phyloP scores from a whole-genome alignment of 2,329 filamentous ascomycete species.

The Sordariomycetes sp. region DNA sequence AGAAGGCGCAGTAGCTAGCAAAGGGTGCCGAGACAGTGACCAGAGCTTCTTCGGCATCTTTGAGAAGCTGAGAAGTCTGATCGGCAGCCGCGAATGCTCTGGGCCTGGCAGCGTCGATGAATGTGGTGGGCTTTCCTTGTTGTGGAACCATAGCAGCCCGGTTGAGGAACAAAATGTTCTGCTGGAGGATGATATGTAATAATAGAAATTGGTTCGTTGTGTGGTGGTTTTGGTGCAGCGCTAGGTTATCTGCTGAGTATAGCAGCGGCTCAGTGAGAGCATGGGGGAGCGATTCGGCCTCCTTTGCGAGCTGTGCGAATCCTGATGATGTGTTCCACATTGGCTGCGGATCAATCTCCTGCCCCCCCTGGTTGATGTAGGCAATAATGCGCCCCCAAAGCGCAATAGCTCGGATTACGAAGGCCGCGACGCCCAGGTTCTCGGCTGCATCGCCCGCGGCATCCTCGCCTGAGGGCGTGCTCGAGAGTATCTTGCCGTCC shows the following conservation, averaged over 20 bases:
- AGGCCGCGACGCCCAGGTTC: constrained; percentile 92
- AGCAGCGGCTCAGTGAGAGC: constrained; percentile 62
- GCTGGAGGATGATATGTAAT: constrained; percentile 81
- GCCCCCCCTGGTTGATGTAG: constrained; percentile 85
- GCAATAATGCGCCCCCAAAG: constrained; percentile 86
- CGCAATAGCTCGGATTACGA: constrained; percentile 75
- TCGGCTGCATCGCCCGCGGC: constrained; percentile 56
- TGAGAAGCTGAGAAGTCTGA: constrained; percentile 74
- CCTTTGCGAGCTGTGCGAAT: constrained; percentile 60
- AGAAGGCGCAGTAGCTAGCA: constrained; percentile 88
- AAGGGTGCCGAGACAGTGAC: constrained; percentile 84
- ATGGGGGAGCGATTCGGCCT: constrained; percentile 61
- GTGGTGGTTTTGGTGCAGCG: constrained; percentile 73
- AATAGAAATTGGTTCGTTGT: constrained; percentile 90
- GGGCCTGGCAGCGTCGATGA: constrained; percentile 65
- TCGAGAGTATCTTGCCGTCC: constrained; percentile 58
- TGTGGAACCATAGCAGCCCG: constrained; percentile 58
- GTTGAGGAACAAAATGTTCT: constrained; percentile 84
- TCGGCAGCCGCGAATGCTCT: constrained; percentile 78
- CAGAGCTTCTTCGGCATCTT: constrained; percentile 58
- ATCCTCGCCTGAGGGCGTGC: constrained; percentile 50
- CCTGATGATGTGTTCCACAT: constrained; percentile 79
- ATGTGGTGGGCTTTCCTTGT: constrained; percentile 35
- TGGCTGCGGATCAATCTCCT: constrained; percentile 63
- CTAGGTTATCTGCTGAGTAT: constrained; percentile 75